These are phyloP conservation scores for Tulasnella sp. DNA, from an alignment of 768 basidiomycete genomes.

Conservation along the genomic window DNA sequence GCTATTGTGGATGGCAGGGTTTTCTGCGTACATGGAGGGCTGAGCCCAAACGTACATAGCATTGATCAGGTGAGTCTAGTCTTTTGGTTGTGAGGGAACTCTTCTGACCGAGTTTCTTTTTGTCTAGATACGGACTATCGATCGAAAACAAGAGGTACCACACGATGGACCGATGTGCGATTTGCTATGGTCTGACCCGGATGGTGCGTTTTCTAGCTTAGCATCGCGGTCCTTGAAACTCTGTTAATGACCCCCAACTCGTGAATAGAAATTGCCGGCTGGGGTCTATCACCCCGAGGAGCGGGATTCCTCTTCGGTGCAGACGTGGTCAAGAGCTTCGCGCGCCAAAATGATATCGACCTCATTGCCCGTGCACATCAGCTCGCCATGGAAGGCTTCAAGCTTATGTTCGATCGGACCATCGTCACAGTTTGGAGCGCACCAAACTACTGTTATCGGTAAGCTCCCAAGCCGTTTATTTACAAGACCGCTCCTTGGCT, in stretches of 20 bases:
- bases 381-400: slow-evolving; percentile 95
- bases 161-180: slow-evolving; percentile 99
- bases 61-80: slow-evolving; percentile 69
- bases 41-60: slow-evolving; percentile 77
- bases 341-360: slow-evolving; percentile 84
- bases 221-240: background rate
- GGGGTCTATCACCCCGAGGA: slow-evolving; percentile 96
- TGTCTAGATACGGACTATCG: slow-evolving; percentile 75
- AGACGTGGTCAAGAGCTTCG: slow-evolving; percentile 82
- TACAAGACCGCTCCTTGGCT: background rate
- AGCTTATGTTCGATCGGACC: slow-evolving; percentile 89
- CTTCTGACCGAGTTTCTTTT: background rate
- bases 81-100: background rate
- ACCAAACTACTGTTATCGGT: slow-evolving; percentile 98
- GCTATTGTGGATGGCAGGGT: slow-evolving; percentile 96
- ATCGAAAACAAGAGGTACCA: slow-evolving; percentile 94
- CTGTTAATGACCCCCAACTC: background rate
- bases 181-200: slow-evolving; percentile 97
- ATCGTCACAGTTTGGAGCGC: slow-evolving; percentile 99
- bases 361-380: slow-evolving; percentile 96
- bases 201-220: slow-evolving; percentile 45
- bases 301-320: slow-evolving; percentile 93
- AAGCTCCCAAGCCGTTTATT: slow-evolving; percentile 26
- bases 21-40: slow-evolving; percentile 93
- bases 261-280: slow-evolving; percentile 71